phyloP scores from a whole-genome alignment of 768 basidiomycete species.

The Symmetrospora coprosmae region DNA sequence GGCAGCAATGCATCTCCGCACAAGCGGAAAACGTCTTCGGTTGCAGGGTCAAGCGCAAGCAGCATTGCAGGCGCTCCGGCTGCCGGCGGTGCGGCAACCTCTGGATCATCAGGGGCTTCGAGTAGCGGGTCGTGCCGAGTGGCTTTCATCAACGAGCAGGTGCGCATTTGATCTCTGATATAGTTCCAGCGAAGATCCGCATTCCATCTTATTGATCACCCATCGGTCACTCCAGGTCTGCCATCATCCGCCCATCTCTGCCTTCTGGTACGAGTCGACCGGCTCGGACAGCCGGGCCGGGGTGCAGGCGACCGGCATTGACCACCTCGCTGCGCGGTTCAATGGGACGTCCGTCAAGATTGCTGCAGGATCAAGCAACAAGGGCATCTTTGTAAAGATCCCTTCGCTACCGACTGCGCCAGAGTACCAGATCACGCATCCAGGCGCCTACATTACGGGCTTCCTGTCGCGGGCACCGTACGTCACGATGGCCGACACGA shows the following conservation, averaged over 20 bases:
- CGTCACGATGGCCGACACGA: constrained; percentile 57
- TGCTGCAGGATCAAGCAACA: constrained; percentile 65
- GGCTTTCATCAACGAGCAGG: constrained; percentile 33
- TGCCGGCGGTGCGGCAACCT: constrained; percentile 39
- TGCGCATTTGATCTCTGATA: neutral
- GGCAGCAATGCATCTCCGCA: neutral
- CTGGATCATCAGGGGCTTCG: constrained; percentile 33
- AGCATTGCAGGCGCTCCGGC: neutral
- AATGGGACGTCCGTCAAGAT: constrained; percentile 73
- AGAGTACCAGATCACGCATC: constrained; percentile 81
- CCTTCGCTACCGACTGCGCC: constrained; percentile 57
- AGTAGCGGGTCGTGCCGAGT: constrained; percentile 11
- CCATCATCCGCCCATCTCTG: constrained; percentile 87
- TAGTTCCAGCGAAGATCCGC: neutral
- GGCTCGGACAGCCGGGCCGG: neutral
- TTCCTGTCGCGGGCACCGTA: constrained; percentile 83
- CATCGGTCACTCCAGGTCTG: constrained; percentile 44
- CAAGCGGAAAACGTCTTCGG: neutral
- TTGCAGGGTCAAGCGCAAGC: constrained; percentile 17
- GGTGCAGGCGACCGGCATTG: constrained; percentile 48
- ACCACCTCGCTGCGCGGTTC: constrained; percentile 86
- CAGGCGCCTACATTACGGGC: constrained; percentile 77
- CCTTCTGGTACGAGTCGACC: constrained; percentile 27
- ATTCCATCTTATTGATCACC: constrained; percentile 34
- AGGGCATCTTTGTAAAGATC: constrained; percentile 71